phyloP scores from a whole-genome alignment of 495 filamentous ascomycete species.

The Aspergillus kassunensis region DNA sequence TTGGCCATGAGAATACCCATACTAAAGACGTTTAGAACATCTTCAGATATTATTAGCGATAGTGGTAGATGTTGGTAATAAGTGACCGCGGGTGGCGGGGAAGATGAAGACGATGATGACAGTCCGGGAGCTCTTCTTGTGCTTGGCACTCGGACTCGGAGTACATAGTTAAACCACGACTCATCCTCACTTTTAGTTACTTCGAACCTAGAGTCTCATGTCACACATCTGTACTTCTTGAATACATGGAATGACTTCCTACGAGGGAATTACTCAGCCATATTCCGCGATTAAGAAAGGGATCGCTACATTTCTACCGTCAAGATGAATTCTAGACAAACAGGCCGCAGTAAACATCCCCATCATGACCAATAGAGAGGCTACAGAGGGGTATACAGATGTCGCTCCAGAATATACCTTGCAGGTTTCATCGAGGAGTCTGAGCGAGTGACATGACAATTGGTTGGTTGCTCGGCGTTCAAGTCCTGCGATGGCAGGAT shows the following conservation, averaged over 20 bases:
- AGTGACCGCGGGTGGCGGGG: slow-evolving; percentile 12
- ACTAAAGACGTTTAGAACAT: slow-evolving; percentile 17
- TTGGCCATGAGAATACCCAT: slow-evolving; percentile 60
- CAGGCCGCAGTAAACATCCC: not conserved
- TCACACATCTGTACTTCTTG: too few species aligned
- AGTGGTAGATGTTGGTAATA: not conserved
- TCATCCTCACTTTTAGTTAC: too few species aligned
- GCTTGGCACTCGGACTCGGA: slow-evolving; percentile 1
- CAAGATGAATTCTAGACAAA: too few species aligned
- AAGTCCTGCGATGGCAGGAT: not conserved
- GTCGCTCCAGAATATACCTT: too few species aligned
- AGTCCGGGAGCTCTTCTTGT: not conserved
- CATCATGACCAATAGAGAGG: not conserved
- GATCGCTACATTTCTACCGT: too few species aligned
- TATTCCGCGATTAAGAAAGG: too few species aligned
- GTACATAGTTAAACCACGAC: too few species aligned
- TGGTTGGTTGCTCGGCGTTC: slow-evolving; percentile 1
- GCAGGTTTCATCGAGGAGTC: too few species aligned
- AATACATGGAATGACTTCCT: too few species aligned
- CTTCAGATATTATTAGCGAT: not conserved
- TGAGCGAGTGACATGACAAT: not conserved
- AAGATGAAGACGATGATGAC: not conserved
- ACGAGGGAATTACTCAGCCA: too few species aligned
- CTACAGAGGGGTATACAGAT: not conserved
- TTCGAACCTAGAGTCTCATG: too few species aligned